phyloP scores from a whole-genome alignment of 225 moss, liverwort and hornwort genomes.

The Bryoerythrophyllum caledonicum region DNA sequence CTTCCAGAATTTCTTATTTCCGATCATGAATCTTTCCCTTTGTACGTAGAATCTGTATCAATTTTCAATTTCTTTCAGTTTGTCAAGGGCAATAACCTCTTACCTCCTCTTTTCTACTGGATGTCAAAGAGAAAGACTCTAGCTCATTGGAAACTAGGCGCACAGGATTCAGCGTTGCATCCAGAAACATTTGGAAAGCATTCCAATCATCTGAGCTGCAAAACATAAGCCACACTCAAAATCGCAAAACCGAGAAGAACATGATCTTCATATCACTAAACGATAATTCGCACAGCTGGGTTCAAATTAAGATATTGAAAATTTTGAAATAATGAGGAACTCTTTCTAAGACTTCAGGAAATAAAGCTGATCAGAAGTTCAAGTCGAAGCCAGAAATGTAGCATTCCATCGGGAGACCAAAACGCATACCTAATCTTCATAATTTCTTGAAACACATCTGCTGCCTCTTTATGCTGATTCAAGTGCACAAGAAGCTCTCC shows the following conservation, averaged over 20 bases:
- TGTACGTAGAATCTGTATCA: not conserved
- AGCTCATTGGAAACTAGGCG: constrained; percentile 20
- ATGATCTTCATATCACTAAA: constrained; percentile 13
- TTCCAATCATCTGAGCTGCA: constrained; percentile 99
- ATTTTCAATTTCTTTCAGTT: not conserved
- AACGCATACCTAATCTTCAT: constrained; percentile 67
- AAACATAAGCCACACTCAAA: constrained; percentile 35
- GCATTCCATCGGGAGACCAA: not conserved
- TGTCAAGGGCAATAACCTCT: constrained; percentile 11
- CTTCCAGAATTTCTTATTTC: not conserved
- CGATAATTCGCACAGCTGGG: not conserved
- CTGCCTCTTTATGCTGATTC: constrained; percentile 71
- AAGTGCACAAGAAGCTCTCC: constrained; percentile 89
- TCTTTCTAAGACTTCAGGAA: not conserved
- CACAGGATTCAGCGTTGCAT: constrained; percentile 54
- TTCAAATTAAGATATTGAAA: not conserved
- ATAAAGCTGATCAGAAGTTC: constrained; percentile 4
- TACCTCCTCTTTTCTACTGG: constrained; percentile 42
- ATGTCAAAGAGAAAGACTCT: constrained; percentile 39
- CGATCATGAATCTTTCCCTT: not conserved
- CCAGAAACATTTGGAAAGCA: constrained; percentile 77
- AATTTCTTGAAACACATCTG: constrained; percentile 69
- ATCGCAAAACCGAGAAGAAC: constrained; percentile 19
- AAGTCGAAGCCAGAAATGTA: constrained; percentile 3
- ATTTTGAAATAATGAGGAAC: not conserved